phyloP scores from a whole-genome alignment of 805 yeast species.

The Candida orba region DNA sequence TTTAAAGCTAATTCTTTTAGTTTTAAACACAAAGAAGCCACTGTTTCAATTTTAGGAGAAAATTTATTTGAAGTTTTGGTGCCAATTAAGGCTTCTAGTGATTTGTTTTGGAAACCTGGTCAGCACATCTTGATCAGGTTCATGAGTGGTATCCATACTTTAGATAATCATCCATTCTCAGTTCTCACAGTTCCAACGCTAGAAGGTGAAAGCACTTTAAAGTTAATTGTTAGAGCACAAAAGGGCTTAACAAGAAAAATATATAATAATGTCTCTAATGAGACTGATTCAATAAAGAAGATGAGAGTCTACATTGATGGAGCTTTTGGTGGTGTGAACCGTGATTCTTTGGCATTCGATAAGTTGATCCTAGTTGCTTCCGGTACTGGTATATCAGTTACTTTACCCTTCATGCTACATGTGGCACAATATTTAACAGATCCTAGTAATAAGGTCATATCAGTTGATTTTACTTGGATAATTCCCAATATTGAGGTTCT shows the following conservation, averaged over 20 bases:
- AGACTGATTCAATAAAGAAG: conserved; percentile 22
- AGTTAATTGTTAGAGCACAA: conserved; percentile 38
- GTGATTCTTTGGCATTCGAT: conserved; percentile 40
- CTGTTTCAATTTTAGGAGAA: conserved; percentile 17
- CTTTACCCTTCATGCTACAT: conserved; percentile 35
- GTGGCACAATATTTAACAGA: conserved; percentile 10
- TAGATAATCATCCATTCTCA: conserved; percentile 54
- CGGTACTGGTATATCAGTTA: conserved; percentile 48
- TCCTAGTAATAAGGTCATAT: conserved; percentile 16
- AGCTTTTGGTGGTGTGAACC: conserved; percentile 47
- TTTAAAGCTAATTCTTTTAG: conserved; percentile 36
- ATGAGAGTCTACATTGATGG: conserved; percentile 38
- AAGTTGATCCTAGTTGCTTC: conserved; percentile 35
- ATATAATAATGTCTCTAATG: conserved; percentile 10
- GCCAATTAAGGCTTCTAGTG: conserved; percentile 18
- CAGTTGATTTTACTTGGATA: conserved; percentile 39
- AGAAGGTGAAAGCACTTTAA: conserved; percentile 21
- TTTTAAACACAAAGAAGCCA: conserved; percentile 32
- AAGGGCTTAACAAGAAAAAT: conserved; percentile 39
- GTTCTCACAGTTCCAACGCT: conserved; percentile 30
- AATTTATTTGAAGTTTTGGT: conserved; percentile 32
- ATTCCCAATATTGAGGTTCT: conserved; percentile 28
- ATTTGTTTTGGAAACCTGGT: conserved; percentile 43
- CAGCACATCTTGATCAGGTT: conserved; percentile 48
- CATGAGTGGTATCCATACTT: conserved; percentile 31